Percentiles rank a stretch among this genome's conserved stretches.
phyloP scores from a whole-genome alignment of 345 rosid species.

The Rhodamnia argentea region DNA sequence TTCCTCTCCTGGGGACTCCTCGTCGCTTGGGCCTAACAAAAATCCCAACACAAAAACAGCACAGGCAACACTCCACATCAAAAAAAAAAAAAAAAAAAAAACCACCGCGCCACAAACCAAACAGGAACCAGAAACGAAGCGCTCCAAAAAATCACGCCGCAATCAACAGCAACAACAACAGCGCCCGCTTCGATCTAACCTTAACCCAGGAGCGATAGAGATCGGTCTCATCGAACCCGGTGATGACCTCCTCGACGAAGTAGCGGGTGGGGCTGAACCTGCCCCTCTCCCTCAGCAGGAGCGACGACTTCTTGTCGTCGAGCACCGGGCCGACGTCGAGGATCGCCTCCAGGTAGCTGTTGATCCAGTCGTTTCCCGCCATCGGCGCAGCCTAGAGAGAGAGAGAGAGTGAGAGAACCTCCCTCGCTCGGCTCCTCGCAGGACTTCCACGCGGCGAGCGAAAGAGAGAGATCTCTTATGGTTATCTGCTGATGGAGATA shows the following conservation, averaged over 20 bases:
- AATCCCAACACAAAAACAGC: background rate
- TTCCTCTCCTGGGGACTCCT: conserved; percentile 98
- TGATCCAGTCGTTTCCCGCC: conserved; percentile 99
- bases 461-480: background rate
- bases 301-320: conserved; percentile 72
- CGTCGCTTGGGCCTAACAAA: conserved; percentile 77
- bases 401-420: background rate
- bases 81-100: too few relatives aligned
- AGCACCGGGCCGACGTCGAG: conserved; percentile 92
- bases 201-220: conserved; percentile 82
- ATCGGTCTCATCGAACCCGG: conserved; percentile 98
- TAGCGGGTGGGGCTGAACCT: conserved; percentile 95
- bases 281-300: conserved; percentile 87
- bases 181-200: conserved; percentile 15
- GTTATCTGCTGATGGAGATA: background rate
- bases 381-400: conserved; percentile 8
- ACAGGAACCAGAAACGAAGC: background rate
- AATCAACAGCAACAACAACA: background rate
- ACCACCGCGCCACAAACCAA: background rate
- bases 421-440: background rate
- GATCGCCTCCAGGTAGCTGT: conserved; percentile 95
- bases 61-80: background rate
- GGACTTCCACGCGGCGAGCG: background rate
- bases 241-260: conserved; percentile 94
- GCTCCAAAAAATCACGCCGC: background rate